Evolutionary conservation across 805 yeast species (phyloP).

Genomic region (Metschnikowia similis): DNA sequence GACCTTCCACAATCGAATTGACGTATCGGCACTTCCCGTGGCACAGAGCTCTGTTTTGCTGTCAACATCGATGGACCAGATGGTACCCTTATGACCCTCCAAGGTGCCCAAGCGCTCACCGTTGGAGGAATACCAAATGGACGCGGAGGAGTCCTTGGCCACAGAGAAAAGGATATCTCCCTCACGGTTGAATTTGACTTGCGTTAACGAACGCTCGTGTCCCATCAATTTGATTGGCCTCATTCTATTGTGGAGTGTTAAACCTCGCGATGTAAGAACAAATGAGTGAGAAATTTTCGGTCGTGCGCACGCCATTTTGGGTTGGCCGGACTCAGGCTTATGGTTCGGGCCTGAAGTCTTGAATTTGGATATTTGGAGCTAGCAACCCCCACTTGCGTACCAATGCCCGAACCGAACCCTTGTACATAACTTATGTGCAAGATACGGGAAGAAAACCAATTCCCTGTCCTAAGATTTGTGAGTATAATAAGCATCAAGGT

Average conservation of each 20-base stretch:
- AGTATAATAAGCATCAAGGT: no score
- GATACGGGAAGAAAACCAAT: no score
- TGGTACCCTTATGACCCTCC: conserved; percentile 80
- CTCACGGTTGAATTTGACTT: conserved; percentile 90
- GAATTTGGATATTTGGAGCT: no score
- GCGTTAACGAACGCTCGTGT: conserved; percentile 96
- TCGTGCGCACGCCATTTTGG: conserved; percentile 5
- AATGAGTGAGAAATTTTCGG: conserved; percentile 5
- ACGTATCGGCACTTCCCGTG: conserved; percentile 90
- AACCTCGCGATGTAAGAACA: background rate
- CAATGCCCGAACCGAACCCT: no score
- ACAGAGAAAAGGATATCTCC: conserved; percentile 92
- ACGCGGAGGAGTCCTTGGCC: conserved; percentile 85
- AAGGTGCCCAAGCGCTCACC: conserved; percentile 97
- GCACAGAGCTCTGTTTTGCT: conserved; percentile 60
- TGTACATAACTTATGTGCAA: no score
- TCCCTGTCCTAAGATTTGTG: no score
- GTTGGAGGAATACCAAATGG: conserved; percentile 90
- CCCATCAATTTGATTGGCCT: conserved; percentile 71
- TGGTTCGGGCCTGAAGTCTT: no score
- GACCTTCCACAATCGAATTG: conserved; percentile 80
- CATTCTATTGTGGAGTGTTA: conserved; percentile 20
- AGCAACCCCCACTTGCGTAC: no score
- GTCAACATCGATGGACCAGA: conserved; percentile 91
- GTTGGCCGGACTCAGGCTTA: no score